These are phyloP conservation scores for Penicillium paneum DNA, from an alignment of 2,329 filamentous ascomycete species.

Conservation along the genomic window DNA sequence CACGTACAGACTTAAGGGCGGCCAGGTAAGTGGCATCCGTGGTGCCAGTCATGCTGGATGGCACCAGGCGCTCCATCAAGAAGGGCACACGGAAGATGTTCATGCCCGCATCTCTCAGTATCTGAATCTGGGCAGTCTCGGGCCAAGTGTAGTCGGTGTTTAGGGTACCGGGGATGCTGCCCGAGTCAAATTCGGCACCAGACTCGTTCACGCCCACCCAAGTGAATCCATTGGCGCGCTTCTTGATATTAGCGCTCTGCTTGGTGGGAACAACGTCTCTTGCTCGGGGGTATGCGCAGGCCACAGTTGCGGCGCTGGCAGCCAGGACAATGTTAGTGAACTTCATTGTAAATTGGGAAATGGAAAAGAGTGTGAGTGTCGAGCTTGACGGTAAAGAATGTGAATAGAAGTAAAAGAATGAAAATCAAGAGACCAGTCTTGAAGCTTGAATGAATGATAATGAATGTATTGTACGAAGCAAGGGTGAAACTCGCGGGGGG, in stretches of 20 bases:
- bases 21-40: slow-evolving; percentile 21
- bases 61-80: slow-evolving; percentile 27
- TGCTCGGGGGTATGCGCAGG: slow-evolving; percentile 20
- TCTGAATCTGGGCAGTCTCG: slow-evolving; percentile 20
- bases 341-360: slow-evolving; percentile 26
- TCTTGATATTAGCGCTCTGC: slow-evolving; percentile 20
- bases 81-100: slow-evolving; percentile 28
- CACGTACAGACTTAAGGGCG: slow-evolving; percentile 20
- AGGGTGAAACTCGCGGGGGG: neutral
- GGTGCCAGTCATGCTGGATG: slow-evolving; percentile 18
- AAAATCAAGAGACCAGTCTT: slow-evolving; percentile 26
- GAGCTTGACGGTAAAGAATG: slow-evolving; percentile 23
- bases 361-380: slow-evolving; percentile 23
- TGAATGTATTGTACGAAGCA: slow-evolving; percentile 11
- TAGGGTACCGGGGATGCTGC: slow-evolving; percentile 13
- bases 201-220: slow-evolving; percentile 23
- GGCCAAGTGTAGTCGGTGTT: slow-evolving; percentile 24
- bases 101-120: slow-evolving; percentile 22
- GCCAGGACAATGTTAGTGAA: slow-evolving; percentile 29
- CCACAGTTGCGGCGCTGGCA: slow-evolving; percentile 29
- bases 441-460: slow-evolving; percentile 16
- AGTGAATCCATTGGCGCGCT: slow-evolving; percentile 29
- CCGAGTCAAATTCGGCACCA: slow-evolving; percentile 16
- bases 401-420: slow-evolving; percentile 14
- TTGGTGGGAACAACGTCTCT: slow-evolving; percentile 18